Evolutionary conservation across 805 yeast species (phyloP).

Genomic region (Ogataea paraovalis): DNA sequence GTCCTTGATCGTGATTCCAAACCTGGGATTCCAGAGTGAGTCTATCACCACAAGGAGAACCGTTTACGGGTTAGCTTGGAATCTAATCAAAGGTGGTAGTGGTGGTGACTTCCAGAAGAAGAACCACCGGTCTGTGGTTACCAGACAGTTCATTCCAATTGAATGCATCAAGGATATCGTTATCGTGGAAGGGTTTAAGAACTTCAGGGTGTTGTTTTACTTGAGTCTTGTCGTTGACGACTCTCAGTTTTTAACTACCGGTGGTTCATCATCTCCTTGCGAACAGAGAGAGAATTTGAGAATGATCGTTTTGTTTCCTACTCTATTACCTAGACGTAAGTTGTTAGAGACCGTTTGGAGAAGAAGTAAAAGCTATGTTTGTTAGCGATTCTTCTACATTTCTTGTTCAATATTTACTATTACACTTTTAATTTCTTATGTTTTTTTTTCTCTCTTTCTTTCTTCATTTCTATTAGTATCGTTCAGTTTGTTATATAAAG

Average conservation of each 20-base stretch:
- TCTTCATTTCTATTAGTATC: neutral
- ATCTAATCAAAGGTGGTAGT: neutral
- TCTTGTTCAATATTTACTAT: neutral
- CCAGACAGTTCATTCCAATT: conserved; percentile 48
- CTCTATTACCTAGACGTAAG: conserved; percentile 28
- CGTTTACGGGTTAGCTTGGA: conserved; percentile 6
- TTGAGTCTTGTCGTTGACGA: conserved; percentile 53
- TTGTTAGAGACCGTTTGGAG: conserved; percentile 29
- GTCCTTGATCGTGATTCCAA: conserved; percentile 41
- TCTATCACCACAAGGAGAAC: conserved; percentile 29
- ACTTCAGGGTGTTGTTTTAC: conserved; percentile 62
- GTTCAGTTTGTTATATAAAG: too few relatives aligned
- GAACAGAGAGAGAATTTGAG: conserved; percentile 12
- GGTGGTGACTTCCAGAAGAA: too few relatives aligned
- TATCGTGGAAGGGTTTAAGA: conserved; percentile 72
- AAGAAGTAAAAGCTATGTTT: conserved; percentile 16
- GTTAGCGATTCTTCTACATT: neutral
- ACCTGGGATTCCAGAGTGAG: conserved; percentile 44
- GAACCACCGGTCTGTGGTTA: neutral
- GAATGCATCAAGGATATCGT: conserved; percentile 58
- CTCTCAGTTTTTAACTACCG: conserved; percentile 2
- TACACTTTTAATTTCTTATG: neutral
- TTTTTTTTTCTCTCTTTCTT: neutral
- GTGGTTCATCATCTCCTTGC: too few relatives aligned
- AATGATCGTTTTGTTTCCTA: conserved; percentile 30